A percentile compares a stretch with the other conserved stretches of the same genome.
Evolutionary conservation across 257 asterid genomes (phyloP).

Genomic region (Solanum piurae): DNA sequence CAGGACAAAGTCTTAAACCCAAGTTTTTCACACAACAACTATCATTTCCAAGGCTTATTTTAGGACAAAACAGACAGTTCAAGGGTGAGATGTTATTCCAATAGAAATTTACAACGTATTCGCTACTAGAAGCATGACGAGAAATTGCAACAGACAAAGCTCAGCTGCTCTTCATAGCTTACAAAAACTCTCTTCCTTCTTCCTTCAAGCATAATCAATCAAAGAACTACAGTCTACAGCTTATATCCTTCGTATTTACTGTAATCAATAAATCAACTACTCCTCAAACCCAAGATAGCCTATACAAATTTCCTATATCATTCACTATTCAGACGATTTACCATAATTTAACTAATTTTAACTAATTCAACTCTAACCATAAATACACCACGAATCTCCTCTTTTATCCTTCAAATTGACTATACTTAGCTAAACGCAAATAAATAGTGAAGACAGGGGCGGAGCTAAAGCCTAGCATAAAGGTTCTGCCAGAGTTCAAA

Average conservation of each 20-base stretch:
- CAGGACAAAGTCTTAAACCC: not conserved
- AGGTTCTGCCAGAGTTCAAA: not conserved
- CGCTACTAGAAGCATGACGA: not conserved
- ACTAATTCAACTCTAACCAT: not conserved
- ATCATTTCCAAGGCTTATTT: not conserved
- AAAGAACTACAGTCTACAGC: not conserved
- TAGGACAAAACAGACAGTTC: not conserved
- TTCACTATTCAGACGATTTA: not conserved
- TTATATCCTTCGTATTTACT: not conserved
- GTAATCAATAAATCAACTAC: not conserved
- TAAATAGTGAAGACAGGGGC: not conserved
- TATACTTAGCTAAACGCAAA: not conserved
- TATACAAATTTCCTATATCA: not conserved
- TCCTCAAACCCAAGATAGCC: not conserved
- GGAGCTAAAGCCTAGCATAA: not conserved
- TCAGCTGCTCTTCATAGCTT: not conserved
- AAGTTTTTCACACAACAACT: not conserved
- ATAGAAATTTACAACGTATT: not conserved
- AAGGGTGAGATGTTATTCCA: not conserved
- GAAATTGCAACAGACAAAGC: not conserved
- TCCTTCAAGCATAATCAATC: not conserved
- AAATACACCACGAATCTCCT: not conserved
- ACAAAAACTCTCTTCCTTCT: not conserved
- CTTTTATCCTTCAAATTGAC: not conserved
- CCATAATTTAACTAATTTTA: not conserved